Base-by-base conservation (phyloP, 2,329 filamentous ascomycete species). In the Trichothecium roseum region DNA sequence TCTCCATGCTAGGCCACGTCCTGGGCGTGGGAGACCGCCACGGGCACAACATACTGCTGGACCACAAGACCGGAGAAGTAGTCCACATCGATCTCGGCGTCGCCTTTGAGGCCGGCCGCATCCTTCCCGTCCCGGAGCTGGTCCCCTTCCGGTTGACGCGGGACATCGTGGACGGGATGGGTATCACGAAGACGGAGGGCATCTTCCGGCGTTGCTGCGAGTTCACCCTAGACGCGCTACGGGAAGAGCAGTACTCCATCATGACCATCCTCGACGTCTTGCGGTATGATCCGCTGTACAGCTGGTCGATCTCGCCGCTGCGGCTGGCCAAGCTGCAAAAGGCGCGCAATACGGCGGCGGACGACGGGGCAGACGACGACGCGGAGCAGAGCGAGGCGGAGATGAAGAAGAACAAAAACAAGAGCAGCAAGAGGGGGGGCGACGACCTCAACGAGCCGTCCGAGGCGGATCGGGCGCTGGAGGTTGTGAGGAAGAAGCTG, bases 211-310 rank as follows among this genome's bases (percentile, higher is more conserved):
- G 93, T n/a, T 96, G 89, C 60, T 98, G 91, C 56, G 93, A 99
- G 55, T 96, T 96, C 55, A 96, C 88, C 0, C 74, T 99, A 22
- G 87, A 95, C 42, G 88, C 93, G 2, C 66, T 99, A 26, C 80
- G 91, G n/a, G 84, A 94, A 49, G 91, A 98, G 55, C 84, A 84
- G 10, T 93, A 94, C 54, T 88, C 83, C 30, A 98, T 99, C 62
- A 96, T 95, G 88, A 96, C 91, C 1, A 87, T 98, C 36, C 75
- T 99, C 15, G 93, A 98, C 52, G 93, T 98, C 16, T 66, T 99
- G 40, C 82, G 93, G n/a, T 96, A 95, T 59, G 91, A 99, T 66
- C 93, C 91, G 1, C 64, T 99, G 41, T 94, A 96, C 57, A 91
- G 79, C 41, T 99, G 91, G 91, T 89, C 85, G 26, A 79, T 95